Conservation (phyloP, 2,329 filamentous ascomycete genomes). For the Trichoderma endophyticum region DNA sequence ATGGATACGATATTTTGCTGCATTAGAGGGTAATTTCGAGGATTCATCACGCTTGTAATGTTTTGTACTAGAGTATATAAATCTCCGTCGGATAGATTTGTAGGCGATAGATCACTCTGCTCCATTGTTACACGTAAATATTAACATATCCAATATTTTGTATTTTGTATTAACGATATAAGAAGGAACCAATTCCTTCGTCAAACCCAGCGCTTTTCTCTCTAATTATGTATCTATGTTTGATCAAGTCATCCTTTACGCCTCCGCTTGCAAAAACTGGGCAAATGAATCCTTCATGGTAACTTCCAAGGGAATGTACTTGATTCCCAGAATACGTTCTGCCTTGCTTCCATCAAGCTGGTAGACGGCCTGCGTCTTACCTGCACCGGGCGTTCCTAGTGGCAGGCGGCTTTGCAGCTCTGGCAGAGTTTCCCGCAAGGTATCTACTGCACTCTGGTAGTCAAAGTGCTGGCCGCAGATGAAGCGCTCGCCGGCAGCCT, state of each 20-base stretch:
- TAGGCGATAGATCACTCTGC: background rate
- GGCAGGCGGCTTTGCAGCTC: constrained; percentile 32
- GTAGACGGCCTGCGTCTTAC: constrained; percentile 34
- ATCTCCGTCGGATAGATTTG: background rate
- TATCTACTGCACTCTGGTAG: constrained; percentile 50
- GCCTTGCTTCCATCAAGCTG: constrained; percentile 41
- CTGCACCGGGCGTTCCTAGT: constrained; percentile 19
- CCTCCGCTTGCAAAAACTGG: background rate
- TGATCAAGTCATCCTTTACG: background rate
- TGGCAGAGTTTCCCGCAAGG: constrained; percentile 54
- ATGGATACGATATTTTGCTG: constrained; percentile 69
- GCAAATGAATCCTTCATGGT: constrained; percentile 17
- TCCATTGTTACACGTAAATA: background rate
- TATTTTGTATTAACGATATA: background rate
- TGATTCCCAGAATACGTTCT: constrained; percentile 50
- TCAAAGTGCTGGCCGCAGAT: constrained; percentile 62
- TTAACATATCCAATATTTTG: background rate
- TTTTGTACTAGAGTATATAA: constrained; percentile 14
- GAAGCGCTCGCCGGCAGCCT: constrained; percentile 59
- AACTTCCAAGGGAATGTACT: constrained; percentile 49
- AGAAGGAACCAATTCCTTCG: background rate
- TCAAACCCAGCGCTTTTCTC: background rate
- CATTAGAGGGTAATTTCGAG: constrained; percentile 23
- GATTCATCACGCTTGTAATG: background rate
- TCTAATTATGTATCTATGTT: background rate